Percentiles rank a stretch among this genome's conserved stretches.
Conservation (phyloP, 148 eudicot genomes). For the Vaccinium myrtillus region DNA sequence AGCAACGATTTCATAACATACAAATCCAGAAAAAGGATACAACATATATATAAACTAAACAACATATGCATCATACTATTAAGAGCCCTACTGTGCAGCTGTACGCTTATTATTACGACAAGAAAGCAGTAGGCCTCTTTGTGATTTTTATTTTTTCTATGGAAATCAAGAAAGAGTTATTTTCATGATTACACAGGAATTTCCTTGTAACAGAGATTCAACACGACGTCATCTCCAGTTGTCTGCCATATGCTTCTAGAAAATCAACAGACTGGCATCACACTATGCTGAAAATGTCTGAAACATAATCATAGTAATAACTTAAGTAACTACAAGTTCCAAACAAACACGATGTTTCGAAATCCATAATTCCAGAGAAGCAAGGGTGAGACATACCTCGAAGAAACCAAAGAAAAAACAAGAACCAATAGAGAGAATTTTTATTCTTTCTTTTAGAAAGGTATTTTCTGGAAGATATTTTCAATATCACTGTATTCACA, state of each 20-base stretch:
- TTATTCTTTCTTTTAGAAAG: neutral
- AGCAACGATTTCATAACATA: too few relatives aligned
- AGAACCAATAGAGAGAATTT: neutral
- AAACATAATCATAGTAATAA: neutral
- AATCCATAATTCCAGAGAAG: neutral
- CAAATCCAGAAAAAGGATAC: too few relatives aligned
- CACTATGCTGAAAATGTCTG: neutral
- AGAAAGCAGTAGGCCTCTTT: too few relatives aligned
- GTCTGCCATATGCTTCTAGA: neutral
- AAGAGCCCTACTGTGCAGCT: too few relatives aligned
- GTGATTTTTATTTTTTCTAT: too few relatives aligned
- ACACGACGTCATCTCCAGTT: neutral
- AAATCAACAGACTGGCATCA: neutral
- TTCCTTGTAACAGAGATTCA: too few relatives aligned
- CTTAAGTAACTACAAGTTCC: neutral
- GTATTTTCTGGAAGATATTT: neutral
- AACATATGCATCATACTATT: too few relatives aligned
- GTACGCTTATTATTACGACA: too few relatives aligned
- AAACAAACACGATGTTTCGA: neutral
- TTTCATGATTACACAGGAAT: too few relatives aligned
- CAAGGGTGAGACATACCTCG: neutral
- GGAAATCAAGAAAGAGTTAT: too few relatives aligned
- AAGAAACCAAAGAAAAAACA: neutral
- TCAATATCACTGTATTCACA: slow-evolving; percentile 17
- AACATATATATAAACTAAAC: too few relatives aligned